These are phyloP conservation scores for Cordyceps cateniannulata DNA, from an alignment of 2,329 filamentous ascomycete genomes.

Conservation along the genomic window DNA sequence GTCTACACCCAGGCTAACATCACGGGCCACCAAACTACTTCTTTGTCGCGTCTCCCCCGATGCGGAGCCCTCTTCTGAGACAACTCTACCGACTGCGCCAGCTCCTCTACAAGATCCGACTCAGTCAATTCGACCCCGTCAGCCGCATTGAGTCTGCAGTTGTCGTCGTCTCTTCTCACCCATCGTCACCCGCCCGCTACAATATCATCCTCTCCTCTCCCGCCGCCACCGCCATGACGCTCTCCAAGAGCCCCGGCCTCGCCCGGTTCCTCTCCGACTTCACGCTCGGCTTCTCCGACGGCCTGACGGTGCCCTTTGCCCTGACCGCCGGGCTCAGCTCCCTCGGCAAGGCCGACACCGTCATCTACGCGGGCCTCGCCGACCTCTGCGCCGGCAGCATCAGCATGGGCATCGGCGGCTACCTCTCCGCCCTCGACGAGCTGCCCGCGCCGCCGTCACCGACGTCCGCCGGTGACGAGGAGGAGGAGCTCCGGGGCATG, in stretches of 20 bases:
- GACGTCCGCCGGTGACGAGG: conserved; percentile 6
- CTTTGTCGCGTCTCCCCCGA: neutral
- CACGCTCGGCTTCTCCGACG: conserved; percentile 68
- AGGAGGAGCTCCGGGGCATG: conserved; percentile 22
- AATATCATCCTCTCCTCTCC: neutral
- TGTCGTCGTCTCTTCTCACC: neutral
- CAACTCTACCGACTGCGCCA: neutral
- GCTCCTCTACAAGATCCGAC: neutral
- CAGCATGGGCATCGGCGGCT: conserved; percentile 68
- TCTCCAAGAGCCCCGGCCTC: conserved; percentile 22
- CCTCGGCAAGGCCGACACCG: conserved; percentile 52
- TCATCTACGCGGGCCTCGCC: conserved; percentile 62
- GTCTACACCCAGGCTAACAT: neutral
- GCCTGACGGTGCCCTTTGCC: conserved; percentile 68
- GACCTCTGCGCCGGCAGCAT: conserved; percentile 67
- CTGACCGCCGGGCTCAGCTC: conserved; percentile 62
- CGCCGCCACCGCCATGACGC: conserved; percentile 17
- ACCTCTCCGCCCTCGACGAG: conserved; percentile 50
- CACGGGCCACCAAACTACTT: neutral
- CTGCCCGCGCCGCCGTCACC: conserved; percentile 13
- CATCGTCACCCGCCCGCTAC: too few relatives aligned
- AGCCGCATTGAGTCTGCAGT: neutral
- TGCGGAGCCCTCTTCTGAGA: neutral
- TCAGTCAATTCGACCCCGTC: neutral
- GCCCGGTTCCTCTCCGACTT: conserved; percentile 52